Conservation (phyloP, 2,329 filamentous ascomycete genomes). For the Ilyonectria sp. region DNA sequence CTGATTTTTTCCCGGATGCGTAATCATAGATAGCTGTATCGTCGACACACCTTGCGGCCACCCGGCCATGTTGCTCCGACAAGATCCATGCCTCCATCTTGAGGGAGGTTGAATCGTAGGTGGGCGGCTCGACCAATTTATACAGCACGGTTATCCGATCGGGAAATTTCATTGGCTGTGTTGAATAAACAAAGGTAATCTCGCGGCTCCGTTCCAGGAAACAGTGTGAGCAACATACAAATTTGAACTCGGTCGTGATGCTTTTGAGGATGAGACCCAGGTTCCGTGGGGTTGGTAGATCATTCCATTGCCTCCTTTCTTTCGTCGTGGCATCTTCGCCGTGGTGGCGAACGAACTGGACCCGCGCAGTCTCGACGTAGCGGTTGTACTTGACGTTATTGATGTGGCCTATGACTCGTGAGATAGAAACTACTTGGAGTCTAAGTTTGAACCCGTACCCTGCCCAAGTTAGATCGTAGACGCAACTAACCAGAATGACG, state of each 20-base stretch:
- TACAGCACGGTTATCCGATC: constrained; percentile 34
- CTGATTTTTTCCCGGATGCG: constrained; percentile 19
- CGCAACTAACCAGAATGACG: rapidly evolving
- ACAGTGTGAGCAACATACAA: constrained; percentile 15
- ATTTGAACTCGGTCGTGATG: constrained; percentile 38
- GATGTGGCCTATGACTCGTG: constrained; percentile 27
- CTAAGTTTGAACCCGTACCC: constrained; percentile 3
- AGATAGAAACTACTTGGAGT: background rate
- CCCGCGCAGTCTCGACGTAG: constrained; percentile 35
- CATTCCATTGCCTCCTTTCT: constrained; percentile 31
- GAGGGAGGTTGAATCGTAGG: constrained; percentile 32
- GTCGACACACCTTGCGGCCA: constrained; percentile 34
- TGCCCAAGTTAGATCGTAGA: background rate
- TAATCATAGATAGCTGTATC: constrained; percentile 39
- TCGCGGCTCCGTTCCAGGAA: background rate
- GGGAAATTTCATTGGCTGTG: constrained; percentile 33
- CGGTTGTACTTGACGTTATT: constrained; percentile 41
- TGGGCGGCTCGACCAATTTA: constrained; percentile 29
- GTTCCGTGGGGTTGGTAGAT: constrained; percentile 13
- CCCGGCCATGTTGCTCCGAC: constrained; percentile 28
- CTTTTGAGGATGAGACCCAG: constrained; percentile 38
- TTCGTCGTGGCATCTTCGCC: constrained; percentile 18
- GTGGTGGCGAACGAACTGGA: constrained; percentile 32
- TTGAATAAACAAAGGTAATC: rapidly evolving
- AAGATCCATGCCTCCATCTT: constrained; percentile 38